Evolutionary conservation across 1,139 yeast genomes (phyloP).

Genomic region (Pichia sp.): DNA sequence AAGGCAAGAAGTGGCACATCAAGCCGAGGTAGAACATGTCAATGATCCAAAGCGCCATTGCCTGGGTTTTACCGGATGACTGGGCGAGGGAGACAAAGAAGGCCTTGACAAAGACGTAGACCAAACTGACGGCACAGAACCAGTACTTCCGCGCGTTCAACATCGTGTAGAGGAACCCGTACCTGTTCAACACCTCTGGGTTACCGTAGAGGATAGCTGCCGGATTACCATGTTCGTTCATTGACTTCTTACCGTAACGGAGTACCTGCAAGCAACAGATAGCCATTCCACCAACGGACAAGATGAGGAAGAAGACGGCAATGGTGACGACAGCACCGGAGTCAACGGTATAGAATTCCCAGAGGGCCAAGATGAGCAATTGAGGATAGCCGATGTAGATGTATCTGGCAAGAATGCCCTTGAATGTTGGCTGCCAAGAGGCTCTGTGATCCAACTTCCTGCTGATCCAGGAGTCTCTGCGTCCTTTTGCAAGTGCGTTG

Average conservation of each 20-base stretch:
- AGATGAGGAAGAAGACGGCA: conserved; percentile 58
- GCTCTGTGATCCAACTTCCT: conserved; percentile 46
- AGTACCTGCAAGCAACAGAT: conserved; percentile 61
- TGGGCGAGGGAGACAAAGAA: conserved; percentile 68
- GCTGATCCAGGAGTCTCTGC: conserved; percentile 42
- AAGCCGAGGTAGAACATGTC: conserved; percentile 61
- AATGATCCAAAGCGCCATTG: conserved; percentile 57
- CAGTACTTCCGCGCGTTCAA: conserved; percentile 69
- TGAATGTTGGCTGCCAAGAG: conserved; percentile 53
- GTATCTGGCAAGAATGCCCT: conserved; percentile 67
- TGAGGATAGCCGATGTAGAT: conserved; percentile 75
- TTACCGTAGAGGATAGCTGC: conserved; percentile 78
- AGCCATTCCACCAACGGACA: conserved; percentile 51
- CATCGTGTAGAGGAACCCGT: conserved; percentile 81
- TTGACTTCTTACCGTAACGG: conserved; percentile 53
- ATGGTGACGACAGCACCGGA: conserved; percentile 73
- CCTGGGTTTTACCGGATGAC: conserved; percentile 65
- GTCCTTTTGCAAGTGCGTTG: conserved; percentile 41
- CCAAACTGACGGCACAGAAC: conserved; percentile 62
- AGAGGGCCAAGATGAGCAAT: conserved; percentile 60
- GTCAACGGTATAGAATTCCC: conserved; percentile 70
- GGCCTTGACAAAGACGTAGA: conserved; percentile 54
- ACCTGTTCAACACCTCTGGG: conserved; percentile 56
- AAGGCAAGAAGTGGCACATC: conserved; percentile 59
- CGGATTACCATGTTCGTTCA: conserved; percentile 56